These are phyloP conservation scores for Apiospora malaysiana DNA, from an alignment of 2,329 filamentous ascomycete genomes.

Conservation along the genomic window DNA sequence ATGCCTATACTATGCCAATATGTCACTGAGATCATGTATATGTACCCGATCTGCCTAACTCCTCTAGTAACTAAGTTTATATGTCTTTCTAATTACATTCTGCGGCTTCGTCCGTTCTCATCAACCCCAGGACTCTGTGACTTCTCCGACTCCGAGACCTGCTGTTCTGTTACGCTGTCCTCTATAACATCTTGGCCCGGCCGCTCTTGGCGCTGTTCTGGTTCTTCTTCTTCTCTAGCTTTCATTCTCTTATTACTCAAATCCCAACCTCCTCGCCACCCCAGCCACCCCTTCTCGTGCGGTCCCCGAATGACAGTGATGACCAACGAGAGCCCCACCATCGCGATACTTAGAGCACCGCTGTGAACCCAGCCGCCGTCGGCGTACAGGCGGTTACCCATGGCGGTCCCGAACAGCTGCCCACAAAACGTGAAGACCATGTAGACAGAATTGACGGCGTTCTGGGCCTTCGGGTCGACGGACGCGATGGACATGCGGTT, in stretches of 20 bases:
- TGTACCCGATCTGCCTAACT: background rate
- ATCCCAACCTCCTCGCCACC: constrained; percentile 54
- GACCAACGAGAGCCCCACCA: constrained; percentile 54
- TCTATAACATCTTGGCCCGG: background rate
- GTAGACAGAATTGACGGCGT: constrained; percentile 37
- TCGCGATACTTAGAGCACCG: constrained; percentile 56
- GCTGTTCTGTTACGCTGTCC: background rate
- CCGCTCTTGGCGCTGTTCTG: background rate
- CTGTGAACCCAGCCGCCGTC: constrained; percentile 60
- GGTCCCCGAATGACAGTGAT: constrained; percentile 57
- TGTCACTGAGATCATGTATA: too few species aligned
- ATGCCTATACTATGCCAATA: background rate
- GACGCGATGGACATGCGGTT: constrained; percentile 29
- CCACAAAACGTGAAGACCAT: constrained; percentile 31
- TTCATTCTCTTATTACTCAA: background rate
- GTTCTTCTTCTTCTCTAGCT: background rate
- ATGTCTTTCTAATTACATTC: background rate
- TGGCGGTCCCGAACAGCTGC: constrained; percentile 54
- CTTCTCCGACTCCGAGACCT: background rate
- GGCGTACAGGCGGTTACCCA: constrained; percentile 61
- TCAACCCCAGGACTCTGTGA: background rate
- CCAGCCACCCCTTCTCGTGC: constrained; percentile 62
- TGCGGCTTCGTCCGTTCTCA: background rate
- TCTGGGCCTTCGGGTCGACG: constrained; percentile 32
- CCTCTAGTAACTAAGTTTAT: background rate